Percentiles rank a stretch among this genome's conserved stretches.
Conservation (phyloP, 2,329 filamentous ascomycete species). For the Fusarium brachygibbosum region DNA sequence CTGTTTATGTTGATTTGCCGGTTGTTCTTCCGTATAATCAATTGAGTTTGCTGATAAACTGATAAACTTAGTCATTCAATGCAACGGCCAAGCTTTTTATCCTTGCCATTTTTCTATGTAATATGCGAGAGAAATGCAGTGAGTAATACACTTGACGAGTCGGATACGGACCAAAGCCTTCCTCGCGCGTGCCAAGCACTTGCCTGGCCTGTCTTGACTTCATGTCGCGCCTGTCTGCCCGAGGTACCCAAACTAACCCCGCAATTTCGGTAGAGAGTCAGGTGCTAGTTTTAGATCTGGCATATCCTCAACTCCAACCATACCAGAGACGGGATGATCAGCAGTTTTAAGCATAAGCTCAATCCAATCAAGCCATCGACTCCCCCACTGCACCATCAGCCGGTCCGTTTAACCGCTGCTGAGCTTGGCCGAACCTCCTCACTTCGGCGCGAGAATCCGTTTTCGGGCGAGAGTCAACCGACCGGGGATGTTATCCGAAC, state of each 20-base stretch:
- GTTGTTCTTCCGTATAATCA: background rate
- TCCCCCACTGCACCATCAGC: slow-evolving; percentile 19
- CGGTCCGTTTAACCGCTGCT: slow-evolving; percentile 40
- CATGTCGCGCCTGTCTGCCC: background rate
- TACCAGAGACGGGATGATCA: slow-evolving; percentile 22
- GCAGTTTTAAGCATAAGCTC: slow-evolving; percentile 36
- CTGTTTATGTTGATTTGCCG: slow-evolving; percentile 9
- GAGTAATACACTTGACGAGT: too few species aligned
- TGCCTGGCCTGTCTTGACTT: background rate
- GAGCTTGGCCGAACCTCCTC: slow-evolving; percentile 16
- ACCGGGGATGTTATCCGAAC: slow-evolving; percentile 5
- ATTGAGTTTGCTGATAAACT: background rate
- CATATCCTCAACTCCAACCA: slow-evolving; percentile 7
- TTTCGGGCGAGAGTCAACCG: slow-evolving; percentile 17
- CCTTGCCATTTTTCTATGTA: too few species aligned
- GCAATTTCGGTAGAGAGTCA: slow-evolving; percentile 21
- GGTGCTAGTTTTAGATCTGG: slow-evolving; percentile 24
- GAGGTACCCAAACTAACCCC: slow-evolving; percentile 11
- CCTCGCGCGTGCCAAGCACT: background rate
- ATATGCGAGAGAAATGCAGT: too few species aligned
- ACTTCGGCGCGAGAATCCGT: slow-evolving; percentile 29
- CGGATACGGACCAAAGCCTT: background rate
- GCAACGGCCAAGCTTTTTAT: background rate
- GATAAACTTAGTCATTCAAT: background rate
- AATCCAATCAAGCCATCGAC: background rate